A percentile compares a stretch with the other conserved stretches of the same genome.
phyloP scores from a whole-genome alignment of 2,329 filamentous ascomycete genomes.

The Scedosporium boydii region DNA sequence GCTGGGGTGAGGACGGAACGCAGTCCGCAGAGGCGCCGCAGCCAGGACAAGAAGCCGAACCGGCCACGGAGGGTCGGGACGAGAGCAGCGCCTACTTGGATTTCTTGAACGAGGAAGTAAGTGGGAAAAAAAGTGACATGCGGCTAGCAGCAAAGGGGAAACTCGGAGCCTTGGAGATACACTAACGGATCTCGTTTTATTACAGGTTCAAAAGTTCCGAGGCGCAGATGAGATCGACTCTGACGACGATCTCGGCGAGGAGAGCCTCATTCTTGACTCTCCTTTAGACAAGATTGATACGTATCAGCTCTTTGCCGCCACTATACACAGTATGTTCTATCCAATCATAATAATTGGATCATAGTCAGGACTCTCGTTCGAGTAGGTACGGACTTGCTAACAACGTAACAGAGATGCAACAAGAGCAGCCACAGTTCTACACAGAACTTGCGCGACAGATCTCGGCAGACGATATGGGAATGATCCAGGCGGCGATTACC shows the following conservation, averaged over 20 bases:
- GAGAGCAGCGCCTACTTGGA: slow-evolving; percentile 92
- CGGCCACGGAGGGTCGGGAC: slow-evolving; percentile 61
- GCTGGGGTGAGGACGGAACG: slow-evolving; percentile 70
- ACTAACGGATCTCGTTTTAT: background rate
- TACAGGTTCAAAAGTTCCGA: slow-evolving; percentile 72
- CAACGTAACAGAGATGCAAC: slow-evolving; percentile 63
- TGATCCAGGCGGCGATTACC: slow-evolving; percentile 72
- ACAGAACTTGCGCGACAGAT: slow-evolving; percentile 69
- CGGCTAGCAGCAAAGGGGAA: background rate
- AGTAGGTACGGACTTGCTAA: background rate
- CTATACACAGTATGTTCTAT: slow-evolving; percentile 61
- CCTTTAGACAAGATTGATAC: slow-evolving; percentile 93
- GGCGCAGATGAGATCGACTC: slow-evolving; percentile 57
- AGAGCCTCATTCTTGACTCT: slow-evolving; percentile 85
- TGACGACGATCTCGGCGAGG: slow-evolving; percentile 84
- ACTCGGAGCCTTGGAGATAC: too few relatives aligned
- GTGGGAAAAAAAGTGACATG: slow-evolving; percentile 11
- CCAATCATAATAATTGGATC: too few relatives aligned
- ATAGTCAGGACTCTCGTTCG: too few relatives aligned
- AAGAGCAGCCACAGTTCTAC: slow-evolving; percentile 85
- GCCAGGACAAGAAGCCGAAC: slow-evolving; percentile 58
- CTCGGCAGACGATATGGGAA: slow-evolving; percentile 67
- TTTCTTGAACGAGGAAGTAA: slow-evolving; percentile 84
- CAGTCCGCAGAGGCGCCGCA: slow-evolving; percentile 60
- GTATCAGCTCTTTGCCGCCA: slow-evolving; percentile 78